Percentiles rank a stretch among this genome's conserved stretches.
These are phyloP conservation scores for Calonectria honghensis DNA, from an alignment of 2,329 filamentous ascomycete genomes.

Conservation along the genomic window DNA sequence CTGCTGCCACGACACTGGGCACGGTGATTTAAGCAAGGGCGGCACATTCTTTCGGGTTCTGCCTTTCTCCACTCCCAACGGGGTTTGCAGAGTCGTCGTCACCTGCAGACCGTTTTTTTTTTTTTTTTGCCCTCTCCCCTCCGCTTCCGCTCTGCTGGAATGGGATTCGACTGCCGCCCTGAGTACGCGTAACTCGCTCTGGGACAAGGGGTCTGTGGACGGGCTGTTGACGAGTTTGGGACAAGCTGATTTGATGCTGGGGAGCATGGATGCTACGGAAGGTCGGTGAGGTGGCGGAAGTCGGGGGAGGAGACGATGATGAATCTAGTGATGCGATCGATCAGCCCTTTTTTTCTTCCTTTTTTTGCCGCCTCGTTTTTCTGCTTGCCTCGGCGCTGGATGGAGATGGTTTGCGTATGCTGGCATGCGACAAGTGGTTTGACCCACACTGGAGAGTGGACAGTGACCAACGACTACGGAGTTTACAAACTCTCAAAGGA, in stretches of 20 bases:
- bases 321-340: not conserved
- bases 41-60: not conserved
- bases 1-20: not conserved
- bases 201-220: conserved; percentile 11
- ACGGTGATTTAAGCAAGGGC: conserved; percentile 3
- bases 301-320: conserved; percentile 11
- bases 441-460: conserved; percentile 25
- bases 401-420: conserved; percentile 35
- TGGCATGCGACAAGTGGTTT: conserved; percentile 25
- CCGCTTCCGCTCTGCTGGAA: conserved; percentile 7
- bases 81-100: conserved; percentile 35
- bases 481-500: not conserved
- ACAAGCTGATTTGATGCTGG: conserved; percentile 23
- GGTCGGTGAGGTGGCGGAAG: conserved; percentile 36
- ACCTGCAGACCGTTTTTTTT: not conserved
- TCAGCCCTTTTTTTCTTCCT: not conserved
- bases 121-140: not conserved
- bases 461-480: not conserved
- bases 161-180: conserved; percentile 1
- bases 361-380: not conserved
- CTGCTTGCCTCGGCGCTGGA: conserved; percentile 20
- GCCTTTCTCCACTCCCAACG: conserved; percentile 23
- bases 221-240: not conserved
- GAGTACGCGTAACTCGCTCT: conserved; percentile 33
- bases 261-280: conserved; percentile 27